These are phyloP conservation scores for Stemphylium lycopersici DNA, from an alignment of 2,329 filamentous ascomycete species.

Conservation along the genomic window DNA sequence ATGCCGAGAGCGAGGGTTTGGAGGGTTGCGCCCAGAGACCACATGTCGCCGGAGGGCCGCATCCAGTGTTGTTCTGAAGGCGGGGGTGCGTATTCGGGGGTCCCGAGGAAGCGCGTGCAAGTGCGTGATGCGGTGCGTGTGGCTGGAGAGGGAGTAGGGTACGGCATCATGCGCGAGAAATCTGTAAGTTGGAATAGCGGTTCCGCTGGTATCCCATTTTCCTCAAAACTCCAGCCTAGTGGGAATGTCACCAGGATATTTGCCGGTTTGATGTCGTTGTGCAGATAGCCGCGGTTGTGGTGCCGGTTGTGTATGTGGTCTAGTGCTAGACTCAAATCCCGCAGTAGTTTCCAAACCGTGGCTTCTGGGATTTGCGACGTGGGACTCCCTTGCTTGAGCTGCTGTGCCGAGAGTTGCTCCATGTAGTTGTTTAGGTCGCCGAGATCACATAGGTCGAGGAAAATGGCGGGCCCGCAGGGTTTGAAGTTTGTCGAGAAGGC, in stretches of 20 bases:
- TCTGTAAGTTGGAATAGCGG: slow-evolving; percentile 36
- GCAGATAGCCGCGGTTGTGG: slow-evolving; percentile 60
- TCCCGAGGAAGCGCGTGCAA: slow-evolving; percentile 13
- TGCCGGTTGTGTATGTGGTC: slow-evolving; percentile 28
- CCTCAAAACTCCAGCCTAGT: not conserved
- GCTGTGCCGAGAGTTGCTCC: slow-evolving; percentile 2
- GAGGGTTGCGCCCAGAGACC: slow-evolving; percentile 28
- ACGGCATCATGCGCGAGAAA: slow-evolving; percentile 21
- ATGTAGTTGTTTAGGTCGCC: slow-evolving; percentile 23
- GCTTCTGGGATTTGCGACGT: slow-evolving; percentile 21
- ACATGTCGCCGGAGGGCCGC: slow-evolving; percentile 29
- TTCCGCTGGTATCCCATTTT: slow-evolving; percentile 13
- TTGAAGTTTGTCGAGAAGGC: slow-evolving; percentile 5
- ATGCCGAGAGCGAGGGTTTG: slow-evolving; percentile 26
- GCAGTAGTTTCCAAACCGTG: slow-evolving; percentile 36
- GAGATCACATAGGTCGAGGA: slow-evolving; percentile 25
- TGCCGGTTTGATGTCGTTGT: slow-evolving; percentile 90
- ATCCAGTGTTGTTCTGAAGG: slow-evolving; percentile 5
- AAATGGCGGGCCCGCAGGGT: slow-evolving; percentile 20
- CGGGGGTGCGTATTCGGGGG: slow-evolving; percentile 29
- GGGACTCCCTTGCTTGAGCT: not conserved
- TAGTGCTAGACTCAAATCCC: slow-evolving; percentile 30
- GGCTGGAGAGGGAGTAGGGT: not conserved
- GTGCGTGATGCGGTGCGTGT: too few relatives aligned
- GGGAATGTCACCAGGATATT: slow-evolving; percentile 75